Evolutionary conservation across 148 eudicot species (phyloP), one percentile per base, ranked within the genome.

Genomic region (Polygonum maritimum): DNA sequence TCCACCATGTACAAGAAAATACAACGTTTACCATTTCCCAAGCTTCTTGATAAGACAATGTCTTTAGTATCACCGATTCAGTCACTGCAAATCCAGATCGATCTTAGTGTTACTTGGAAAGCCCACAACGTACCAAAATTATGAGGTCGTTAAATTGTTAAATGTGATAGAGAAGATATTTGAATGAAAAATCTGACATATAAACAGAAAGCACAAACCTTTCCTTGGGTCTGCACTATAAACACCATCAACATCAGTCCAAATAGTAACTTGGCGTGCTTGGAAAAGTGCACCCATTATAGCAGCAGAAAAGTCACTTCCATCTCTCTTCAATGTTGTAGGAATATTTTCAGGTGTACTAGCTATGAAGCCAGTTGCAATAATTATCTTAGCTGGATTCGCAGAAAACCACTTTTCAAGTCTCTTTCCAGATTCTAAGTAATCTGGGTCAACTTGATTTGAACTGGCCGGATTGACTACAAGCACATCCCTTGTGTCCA

Each of bases 221-320:
- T 96, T 96, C 79, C 99, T 88, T 71, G 99, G 99, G 76, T 96
- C 99, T 58, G 99, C 99, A 86, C 97, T 96, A 74, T 89, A 96
- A 7, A 96, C 94, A 70, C 99, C 99, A 81, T 96, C 89, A 74
- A 96, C 99, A 84, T 96, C 99, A 12, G 99, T 96, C 99, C 99
- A 96, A 65, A 96, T 96, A 74, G 99, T 96, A 79, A 96, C 97
- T 85, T 92, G 94, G 71, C 90, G 82, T 33, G 98, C 99, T 85
- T 80, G 87, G 73, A 89, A 81, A 52, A 96, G 88, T 77, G 99
- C 91, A 58, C 99, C 98, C 98, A 96, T 87, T 77, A 96, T 96
- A 85, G 99, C 98, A 6, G 99, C 99, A 75, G 99, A 96, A 78
- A 96, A 96, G 79, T 96, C 99, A 82, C 99, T 96, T 63, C 99